These are phyloP conservation scores for Ascochyta clinopodiicola DNA, from an alignment of 2,329 filamentous ascomycete species.

Conservation along the genomic window DNA sequence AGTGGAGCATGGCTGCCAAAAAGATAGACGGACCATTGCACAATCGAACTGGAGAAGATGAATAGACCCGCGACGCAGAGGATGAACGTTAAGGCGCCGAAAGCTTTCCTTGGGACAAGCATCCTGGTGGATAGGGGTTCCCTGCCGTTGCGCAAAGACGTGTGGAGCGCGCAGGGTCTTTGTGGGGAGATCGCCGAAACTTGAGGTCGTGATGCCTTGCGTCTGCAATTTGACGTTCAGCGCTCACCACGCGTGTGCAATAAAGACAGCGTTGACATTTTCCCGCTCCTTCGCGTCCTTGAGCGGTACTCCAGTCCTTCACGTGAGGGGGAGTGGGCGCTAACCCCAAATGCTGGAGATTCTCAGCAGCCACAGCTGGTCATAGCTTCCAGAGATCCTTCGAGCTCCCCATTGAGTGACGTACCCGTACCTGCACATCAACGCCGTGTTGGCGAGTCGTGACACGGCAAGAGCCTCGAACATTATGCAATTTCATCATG, in stretches of 20 bases:
- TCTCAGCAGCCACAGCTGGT: constrained; percentile 4
- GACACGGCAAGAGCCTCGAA: constrained; percentile 7
- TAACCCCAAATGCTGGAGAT: constrained; percentile 3
- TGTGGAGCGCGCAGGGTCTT: constrained; percentile 6
- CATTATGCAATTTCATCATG: constrained; percentile 27
- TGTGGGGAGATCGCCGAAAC: constrained; percentile 14
- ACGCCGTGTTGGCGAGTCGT: constrained; percentile 2
- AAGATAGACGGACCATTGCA: constrained; percentile 25
- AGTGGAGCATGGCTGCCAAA: constrained; percentile 24
- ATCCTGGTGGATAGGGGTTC: constrained; percentile 20
- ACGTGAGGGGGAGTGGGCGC: constrained; percentile 15
- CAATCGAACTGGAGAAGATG: constrained; percentile 29
- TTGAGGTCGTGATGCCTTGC: constrained; percentile 6
- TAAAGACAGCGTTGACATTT: constrained; percentile 7
- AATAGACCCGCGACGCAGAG: constrained; percentile 20
- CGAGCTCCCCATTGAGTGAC: constrained; percentile 20
- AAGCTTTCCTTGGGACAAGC: constrained; percentile 33
- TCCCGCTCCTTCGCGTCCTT: constrained; percentile 1
- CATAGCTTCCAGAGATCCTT: constrained; percentile 10
- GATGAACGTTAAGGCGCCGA: constrained; percentile 22
- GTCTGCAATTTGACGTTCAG: constrained; percentile 10
- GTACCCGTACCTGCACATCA: constrained; percentile 21
- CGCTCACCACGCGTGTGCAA: constrained; percentile 2
- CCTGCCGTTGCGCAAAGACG: constrained; percentile 9
- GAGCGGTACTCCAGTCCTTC: constrained; percentile 12